Evolutionary conservation across 179 eudicot species (phyloP).

Genomic region (Pouteria campechiana): DNA sequence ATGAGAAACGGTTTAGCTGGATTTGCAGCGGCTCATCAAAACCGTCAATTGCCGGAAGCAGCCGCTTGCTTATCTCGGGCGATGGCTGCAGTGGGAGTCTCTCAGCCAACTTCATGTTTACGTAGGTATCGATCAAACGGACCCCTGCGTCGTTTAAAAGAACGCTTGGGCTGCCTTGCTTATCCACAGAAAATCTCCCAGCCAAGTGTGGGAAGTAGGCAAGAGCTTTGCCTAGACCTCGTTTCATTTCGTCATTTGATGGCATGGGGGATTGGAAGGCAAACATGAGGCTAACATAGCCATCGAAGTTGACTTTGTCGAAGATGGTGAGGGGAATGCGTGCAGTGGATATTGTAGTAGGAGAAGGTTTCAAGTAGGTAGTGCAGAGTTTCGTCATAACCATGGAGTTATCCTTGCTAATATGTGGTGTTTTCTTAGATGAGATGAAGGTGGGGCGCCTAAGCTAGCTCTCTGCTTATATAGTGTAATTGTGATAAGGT

Average conservation of each 20-base stretch:
- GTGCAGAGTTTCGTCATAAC: too few relatives aligned
- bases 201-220: conserved; percentile 26
- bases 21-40: conserved; percentile 26
- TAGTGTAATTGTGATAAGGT: too few relatives aligned
- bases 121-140: conserved; percentile 29
- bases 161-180: conserved; percentile 11
- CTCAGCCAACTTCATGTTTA: conserved; percentile 13
- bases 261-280: conserved; percentile 35
- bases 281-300: conserved; percentile 27
- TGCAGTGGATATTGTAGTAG: conserved; percentile 7
- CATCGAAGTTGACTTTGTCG: conserved; percentile 25
- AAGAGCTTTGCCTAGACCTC: conserved; percentile 27
- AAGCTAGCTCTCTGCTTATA: too few relatives aligned
- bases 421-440: too few relatives aligned
- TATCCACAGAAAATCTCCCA: conserved; percentile 18
- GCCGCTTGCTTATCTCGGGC: conserved; percentile 6
- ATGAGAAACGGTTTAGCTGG: conserved; percentile 38
- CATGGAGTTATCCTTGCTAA: too few relatives aligned
- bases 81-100: conserved; percentile 23
- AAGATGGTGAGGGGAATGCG: conserved; percentile 27
- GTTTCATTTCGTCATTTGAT: conserved; percentile 12
- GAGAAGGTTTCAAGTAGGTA: too few relatives aligned
- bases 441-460: too few relatives aligned
- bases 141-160: conserved; percentile 33
- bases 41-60: conserved; percentile 25